Conservation (phyloP, 805 yeast genomes). For the Candida maris region DNA sequence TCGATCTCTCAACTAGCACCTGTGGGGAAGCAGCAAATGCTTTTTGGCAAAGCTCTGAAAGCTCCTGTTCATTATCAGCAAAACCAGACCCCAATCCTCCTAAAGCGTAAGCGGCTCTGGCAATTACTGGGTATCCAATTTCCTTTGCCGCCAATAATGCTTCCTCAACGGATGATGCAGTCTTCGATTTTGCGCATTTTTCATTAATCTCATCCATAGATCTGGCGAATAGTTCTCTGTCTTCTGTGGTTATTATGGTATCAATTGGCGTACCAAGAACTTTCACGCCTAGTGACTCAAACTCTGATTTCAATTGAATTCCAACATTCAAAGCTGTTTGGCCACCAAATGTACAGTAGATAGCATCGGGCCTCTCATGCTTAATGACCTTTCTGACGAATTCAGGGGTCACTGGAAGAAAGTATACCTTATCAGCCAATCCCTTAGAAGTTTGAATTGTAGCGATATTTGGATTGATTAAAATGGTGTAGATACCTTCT, state of each 20-base stretch:
- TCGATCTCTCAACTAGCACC: constrained; percentile 89
- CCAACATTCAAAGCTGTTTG: constrained; percentile 98
- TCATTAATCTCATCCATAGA: constrained; percentile 95
- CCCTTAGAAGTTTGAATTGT: constrained; percentile 98
- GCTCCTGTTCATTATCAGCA: constrained; percentile 82
- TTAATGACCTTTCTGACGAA: constrained; percentile 93
- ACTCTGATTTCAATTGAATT: constrained; percentile 92
- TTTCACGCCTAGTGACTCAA: constrained; percentile 84
- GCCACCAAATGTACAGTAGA: constrained; percentile 96
- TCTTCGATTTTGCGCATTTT: constrained; percentile 91
- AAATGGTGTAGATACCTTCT: constrained; percentile 93
- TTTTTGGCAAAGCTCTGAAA: constrained; percentile 77
- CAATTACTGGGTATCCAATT: constrained; percentile 93
- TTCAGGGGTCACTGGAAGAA: constrained; percentile 95
- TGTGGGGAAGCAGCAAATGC: constrained; percentile 97
- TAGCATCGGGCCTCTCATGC: constrained; percentile 95
- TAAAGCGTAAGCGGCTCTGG: constrained; percentile 94
- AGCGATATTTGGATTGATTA: constrained; percentile 97
- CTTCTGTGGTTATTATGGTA: constrained; percentile 95
- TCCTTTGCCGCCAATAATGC: constrained; percentile 80
- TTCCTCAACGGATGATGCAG: constrained; percentile 77
- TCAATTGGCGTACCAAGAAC: constrained; percentile 97
- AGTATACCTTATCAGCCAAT: constrained; percentile 95
- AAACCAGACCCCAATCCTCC: constrained; percentile 99
- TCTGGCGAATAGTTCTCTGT: constrained; percentile 90